Evolutionary conservation across 495 filamentous ascomycete genomes (phyloP).

Genomic region (Xylona heveae): DNA sequence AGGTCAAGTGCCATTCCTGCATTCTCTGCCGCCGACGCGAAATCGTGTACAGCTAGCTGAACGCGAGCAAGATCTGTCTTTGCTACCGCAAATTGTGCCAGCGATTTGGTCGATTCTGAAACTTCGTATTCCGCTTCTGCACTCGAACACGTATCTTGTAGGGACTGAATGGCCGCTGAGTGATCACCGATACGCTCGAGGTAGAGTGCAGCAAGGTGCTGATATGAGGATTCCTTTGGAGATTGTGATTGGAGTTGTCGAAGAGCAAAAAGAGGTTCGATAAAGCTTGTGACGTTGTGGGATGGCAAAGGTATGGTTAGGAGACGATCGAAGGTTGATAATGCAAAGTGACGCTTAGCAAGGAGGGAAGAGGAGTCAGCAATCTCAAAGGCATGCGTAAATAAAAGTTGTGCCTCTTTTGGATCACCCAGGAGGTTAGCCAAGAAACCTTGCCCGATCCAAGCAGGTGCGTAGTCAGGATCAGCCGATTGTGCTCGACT

Average conservation of each 20-base stretch:
- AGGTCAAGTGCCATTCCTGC: constrained; percentile 53
- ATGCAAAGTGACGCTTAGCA: constrained; percentile 52
- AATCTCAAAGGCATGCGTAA: constrained; percentile 93
- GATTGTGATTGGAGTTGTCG: constrained; percentile 51
- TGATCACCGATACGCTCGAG: constrained; percentile 57
- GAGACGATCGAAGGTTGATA: constrained; percentile 61
- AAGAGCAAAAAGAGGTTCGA: constrained; percentile 72
- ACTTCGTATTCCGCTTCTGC: constrained; percentile 69
- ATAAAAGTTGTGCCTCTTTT: constrained; percentile 59
- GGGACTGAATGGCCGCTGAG: constrained; percentile 34
- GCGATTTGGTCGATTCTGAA: constrained; percentile 48
- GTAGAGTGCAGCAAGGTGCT: constrained; percentile 62
- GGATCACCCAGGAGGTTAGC: constrained; percentile 50
- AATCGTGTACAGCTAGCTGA: constrained; percentile 44
- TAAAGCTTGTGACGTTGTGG: constrained; percentile 32
- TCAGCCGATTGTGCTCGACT: constrained; percentile 81
- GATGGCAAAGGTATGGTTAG: too few species aligned
- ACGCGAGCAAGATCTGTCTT: constrained; percentile 71
- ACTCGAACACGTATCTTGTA: constrained; percentile 39
- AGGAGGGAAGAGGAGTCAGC: constrained; percentile 48
- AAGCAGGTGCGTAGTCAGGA: constrained; percentile 78
- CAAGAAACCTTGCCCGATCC: constrained; percentile 81
- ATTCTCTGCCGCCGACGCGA: constrained; percentile 42
- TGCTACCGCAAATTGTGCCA: constrained; percentile 59
- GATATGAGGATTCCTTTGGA: constrained; percentile 41